Base-by-base conservation (phyloP, 2,329 filamentous ascomycete genomes). In the Cladophialophora exuberans region DNA sequence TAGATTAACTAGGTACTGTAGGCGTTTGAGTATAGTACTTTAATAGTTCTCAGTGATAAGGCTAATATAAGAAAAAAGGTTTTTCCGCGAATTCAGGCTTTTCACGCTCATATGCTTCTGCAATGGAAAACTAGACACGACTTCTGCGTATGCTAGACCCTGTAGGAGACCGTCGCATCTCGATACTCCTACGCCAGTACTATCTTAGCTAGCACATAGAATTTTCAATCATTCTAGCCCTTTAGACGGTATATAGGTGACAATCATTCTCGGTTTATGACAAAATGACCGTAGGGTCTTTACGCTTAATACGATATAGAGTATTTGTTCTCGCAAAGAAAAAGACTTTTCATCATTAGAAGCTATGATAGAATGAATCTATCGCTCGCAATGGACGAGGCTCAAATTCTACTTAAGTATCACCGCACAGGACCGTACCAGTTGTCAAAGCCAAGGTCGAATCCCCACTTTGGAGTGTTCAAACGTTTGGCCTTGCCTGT, bases 381-480 rank as follows among this genome's bases (percentile, higher is more conserved):
- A 33, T 33, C 30, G 30, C 11, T 33, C 30, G n/a, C n/a, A 13
- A 33, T 33, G 30, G 36, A 15, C n/a, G 20, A 41, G 36, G 17
- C 17, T 41, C 5, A 33, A 10, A 11, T 3, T 2, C 5, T 4
- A 41, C 25, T 20, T 36, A 7, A 41, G 22, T 51, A 11, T 15
- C 22, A 43, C 48, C 43, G 20, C 9, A 25, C 25, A 1, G 53
- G 53, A 7, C 53, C 48, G 54, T 66, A 66, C 64, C 64, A 66
- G 56, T 66, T 64, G 50, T 59, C 61, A 41, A 67, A 67, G 3
- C 65, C 66, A 7, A 71, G 61, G 57, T 70, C 67, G 17, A 58
- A 68, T 13, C 69, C 69, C 57, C 60, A 71, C 15, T 69, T 61
- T 44, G 69, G 69, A 11, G 68, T 71, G 48, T 71, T 70, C 42